These are phyloP conservation scores for Prinsepia uniflora DNA, from an alignment of 306 rosid species.

Conservation along the genomic window DNA sequence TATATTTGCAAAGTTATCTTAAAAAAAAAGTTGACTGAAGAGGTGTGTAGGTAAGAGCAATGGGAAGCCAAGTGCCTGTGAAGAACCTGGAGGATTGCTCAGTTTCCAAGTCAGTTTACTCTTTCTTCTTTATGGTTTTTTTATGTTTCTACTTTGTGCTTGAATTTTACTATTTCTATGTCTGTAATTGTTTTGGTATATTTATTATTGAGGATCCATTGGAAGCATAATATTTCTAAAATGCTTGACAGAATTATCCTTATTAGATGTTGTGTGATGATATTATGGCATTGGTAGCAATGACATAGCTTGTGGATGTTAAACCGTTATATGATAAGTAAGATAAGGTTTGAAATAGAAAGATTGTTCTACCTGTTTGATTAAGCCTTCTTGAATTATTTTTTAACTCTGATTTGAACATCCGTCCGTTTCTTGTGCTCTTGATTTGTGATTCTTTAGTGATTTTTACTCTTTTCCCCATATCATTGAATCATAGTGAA, in stretches of 20 bases:
- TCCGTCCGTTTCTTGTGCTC: neutral
- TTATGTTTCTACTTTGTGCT: neutral
- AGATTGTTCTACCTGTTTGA: neutral
- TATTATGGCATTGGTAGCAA: neutral
- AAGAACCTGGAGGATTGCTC: conserved; percentile 90
- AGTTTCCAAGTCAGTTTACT: conserved; percentile 61
- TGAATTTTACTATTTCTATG: neutral
- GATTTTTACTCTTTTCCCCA: neutral
- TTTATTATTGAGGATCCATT: neutral
- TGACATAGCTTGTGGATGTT: neutral
- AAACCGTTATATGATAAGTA: neutral
- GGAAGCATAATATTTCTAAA: neutral
- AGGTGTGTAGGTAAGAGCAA: too few species aligned
- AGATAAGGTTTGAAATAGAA: neutral
- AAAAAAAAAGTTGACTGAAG: neutral
- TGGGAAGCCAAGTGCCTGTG: conserved; percentile 67
- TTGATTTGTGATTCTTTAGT: neutral
- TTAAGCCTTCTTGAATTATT: neutral
- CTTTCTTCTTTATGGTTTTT: neutral
- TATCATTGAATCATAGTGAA: too few species aligned
- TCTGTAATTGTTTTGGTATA: too few species aligned
- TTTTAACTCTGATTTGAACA: neutral
- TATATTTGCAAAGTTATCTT: neutral
- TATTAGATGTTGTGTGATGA: neutral
- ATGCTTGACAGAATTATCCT: neutral